A percentile compares a stretch with the other conserved stretches of the same genome.
phyloP scores from a whole-genome alignment of 768 basidiomycete species.

The Leccinum uliginosum region DNA sequence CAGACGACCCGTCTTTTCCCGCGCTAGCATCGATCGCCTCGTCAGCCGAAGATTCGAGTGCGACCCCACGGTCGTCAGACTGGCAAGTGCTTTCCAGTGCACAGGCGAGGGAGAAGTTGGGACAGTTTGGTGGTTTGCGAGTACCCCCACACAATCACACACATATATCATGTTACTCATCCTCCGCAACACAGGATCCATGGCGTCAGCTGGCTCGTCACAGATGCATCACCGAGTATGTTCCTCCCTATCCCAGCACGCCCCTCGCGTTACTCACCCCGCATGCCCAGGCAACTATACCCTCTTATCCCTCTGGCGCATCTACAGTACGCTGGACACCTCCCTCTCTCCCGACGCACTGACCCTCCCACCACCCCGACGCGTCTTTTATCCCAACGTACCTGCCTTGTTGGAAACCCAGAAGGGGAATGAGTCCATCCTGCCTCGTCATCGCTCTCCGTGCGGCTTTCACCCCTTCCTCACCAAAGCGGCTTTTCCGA shows the following conservation, averaged over 20 bases:
- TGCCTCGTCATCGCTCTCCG: slow-evolving; percentile 43
- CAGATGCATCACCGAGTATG: slow-evolving; percentile 49
- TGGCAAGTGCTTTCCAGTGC: slow-evolving; percentile 57
- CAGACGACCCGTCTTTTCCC: slow-evolving; percentile 64
- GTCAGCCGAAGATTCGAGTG: slow-evolving; percentile 28
- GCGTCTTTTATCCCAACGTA: slow-evolving; percentile 71
- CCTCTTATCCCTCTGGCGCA: slow-evolving; percentile 72
- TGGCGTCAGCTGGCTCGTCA: slow-evolving; percentile 66
- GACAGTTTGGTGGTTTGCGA: slow-evolving; percentile 51
- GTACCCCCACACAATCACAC: slow-evolving; percentile 18
- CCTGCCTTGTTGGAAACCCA: slow-evolving; percentile 49
- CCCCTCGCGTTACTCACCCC: background rate
- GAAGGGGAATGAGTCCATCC: slow-evolving; percentile 19
- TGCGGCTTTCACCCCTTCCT: slow-evolving; percentile 70
- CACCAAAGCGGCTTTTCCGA: slow-evolving; percentile 72
- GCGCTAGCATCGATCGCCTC: slow-evolving; percentile 46
- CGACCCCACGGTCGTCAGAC: slow-evolving; percentile 44
- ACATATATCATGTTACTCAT: background rate
- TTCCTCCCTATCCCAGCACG: slow-evolving; percentile 5
- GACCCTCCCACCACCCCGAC: slow-evolving; percentile 59
- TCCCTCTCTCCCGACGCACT: slow-evolving; percentile 44
- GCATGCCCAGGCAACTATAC: slow-evolving; percentile 53
- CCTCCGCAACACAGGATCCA: slow-evolving; percentile 43
- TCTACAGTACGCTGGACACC: slow-evolving; percentile 60
- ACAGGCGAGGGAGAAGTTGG: slow-evolving; percentile 46